These are phyloP conservation scores for Pelargonium myrrhifolium DNA, from an alignment of 441 rosid species.

Conservation along the genomic window DNA sequence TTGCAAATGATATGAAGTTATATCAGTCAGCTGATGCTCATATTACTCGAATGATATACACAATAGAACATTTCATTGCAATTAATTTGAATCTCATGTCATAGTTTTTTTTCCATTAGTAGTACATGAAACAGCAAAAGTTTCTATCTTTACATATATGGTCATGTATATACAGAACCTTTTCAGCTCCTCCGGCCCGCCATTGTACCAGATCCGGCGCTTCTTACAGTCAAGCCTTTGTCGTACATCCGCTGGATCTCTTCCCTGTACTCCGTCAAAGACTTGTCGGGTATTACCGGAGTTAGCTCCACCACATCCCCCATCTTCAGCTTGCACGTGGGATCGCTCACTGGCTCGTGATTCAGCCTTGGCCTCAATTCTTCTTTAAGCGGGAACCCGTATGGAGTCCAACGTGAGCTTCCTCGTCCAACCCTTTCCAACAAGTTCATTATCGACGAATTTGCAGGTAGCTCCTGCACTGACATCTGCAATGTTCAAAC, in stretches of 20 bases:
- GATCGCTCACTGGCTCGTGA: constrained; percentile 50
- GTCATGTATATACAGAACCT: too few species aligned
- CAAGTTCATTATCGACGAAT: constrained; percentile 64
- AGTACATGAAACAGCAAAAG: too few species aligned
- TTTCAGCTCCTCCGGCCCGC: too few species aligned
- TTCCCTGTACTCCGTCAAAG: constrained; percentile 74
- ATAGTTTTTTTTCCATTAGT: too few species aligned
- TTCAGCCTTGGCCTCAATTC: constrained; percentile 78
- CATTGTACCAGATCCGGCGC: background rate
- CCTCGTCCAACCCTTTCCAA: constrained; percentile 61
- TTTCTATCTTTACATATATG: too few species aligned
- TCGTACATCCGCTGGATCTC: constrained; percentile 88
- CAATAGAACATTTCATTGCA: too few species aligned
- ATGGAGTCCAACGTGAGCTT: constrained; percentile 59
- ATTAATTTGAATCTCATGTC: too few species aligned
- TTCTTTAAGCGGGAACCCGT: constrained; percentile 72
- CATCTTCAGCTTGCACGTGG: constrained; percentile 65
- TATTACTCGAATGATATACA: too few species aligned
- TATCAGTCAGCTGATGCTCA: too few species aligned
- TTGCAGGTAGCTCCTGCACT: constrained; percentile 75
- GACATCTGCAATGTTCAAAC: constrained; percentile 65
- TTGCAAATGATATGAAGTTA: too few species aligned
- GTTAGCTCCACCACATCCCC: constrained; percentile 89
- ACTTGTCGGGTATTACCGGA: constrained; percentile 74
- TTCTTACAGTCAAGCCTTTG: background rate